Base-by-base conservation (phyloP, 345 rosid species). In the Eucalyptus urophylla region DNA sequence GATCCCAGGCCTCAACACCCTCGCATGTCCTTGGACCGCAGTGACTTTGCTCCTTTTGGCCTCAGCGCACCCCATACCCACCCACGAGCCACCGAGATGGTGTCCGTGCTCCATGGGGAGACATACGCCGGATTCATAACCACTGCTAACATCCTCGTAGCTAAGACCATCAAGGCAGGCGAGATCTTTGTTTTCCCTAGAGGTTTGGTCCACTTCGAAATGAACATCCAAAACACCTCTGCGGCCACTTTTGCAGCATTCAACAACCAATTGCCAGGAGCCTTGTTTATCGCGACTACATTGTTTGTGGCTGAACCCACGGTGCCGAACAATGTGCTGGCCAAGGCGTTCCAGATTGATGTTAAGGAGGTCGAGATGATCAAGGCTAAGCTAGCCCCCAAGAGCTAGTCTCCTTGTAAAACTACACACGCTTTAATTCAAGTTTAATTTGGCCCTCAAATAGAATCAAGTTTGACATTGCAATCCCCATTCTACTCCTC, bases 61-160 rank as follows among this genome's bases (percentile, higher is more conserved):
- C 89, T 94, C 22, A 94, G 93, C 93, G 96, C 97, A 49, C 97
- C 96, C n/a, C 97, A 95, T 90, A 94, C 93, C 15, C 97, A 95
- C 90, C 97, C 96, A 6, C 92, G 97, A 5, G 95, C 94, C 87
- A 90, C 95, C 5, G 96, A 95, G 90, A 6, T 95, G 2, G 87
- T 94, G 49, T 94, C 87, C 65, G 94, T 95, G 54, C 94, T 95
- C 33, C 92, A 94, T 58, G 97, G 97, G 11, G 86, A 87, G 14
- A 91, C 94, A 10, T 92, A 91, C 6, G 95, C 93, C 10, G 95
- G 97, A 5, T 95, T 95, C 87, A 85, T 95, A 24, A 94, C 96
- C 7, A 94, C 95, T 0, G 90, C 91, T 37, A 95, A 95, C 29
- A 87, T 54, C 19, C 90, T 95, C 44, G 88, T 94, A 43, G 69